Percentiles rank a stretch among this genome's conserved stretches.
Conservation (phyloP, 257 asterid species). For the Prunella vulgaris region DNA sequence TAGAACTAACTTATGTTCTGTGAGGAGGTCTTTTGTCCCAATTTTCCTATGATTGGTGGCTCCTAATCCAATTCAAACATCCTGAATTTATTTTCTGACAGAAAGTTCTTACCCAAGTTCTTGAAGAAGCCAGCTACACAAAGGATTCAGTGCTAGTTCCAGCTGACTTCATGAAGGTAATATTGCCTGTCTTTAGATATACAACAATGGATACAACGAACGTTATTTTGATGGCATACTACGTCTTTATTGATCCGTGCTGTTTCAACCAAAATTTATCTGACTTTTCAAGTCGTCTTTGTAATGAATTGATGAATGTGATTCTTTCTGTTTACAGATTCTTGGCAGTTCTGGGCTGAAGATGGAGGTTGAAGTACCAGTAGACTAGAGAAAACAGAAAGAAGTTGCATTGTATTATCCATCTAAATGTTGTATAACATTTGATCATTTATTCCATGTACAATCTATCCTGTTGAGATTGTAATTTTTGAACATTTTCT, state of each 20-base stretch:
- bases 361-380: conserved; percentile 81
- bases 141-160: conserved; percentile 61
- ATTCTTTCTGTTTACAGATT: conserved; percentile 35
- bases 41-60: not conserved
- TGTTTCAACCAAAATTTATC: no score
- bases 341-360: conserved; percentile 51
- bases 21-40: no score
- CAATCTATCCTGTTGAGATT: not conserved
- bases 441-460: not conserved
- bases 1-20: no score
- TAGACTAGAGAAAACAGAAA: conserved; percentile 39
- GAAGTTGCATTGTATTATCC: not conserved
- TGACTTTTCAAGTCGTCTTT: no score
- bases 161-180: conserved; percentile 82
- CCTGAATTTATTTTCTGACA: conserved; percentile 22
- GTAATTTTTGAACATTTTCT: not conserved
- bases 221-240: not conserved
- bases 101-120: conserved; percentile 74
- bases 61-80: conserved; percentile 8
- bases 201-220: not conserved
- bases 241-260: not conserved
- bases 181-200: not conserved
- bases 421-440: not conserved
- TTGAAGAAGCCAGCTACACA: conserved; percentile 83
- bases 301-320: no score